Evolutionary conservation across 1,139 yeast genomes (phyloP), one percentile per base, ranked within the genome.

Genomic region (Protomyces inouyei): DNA sequence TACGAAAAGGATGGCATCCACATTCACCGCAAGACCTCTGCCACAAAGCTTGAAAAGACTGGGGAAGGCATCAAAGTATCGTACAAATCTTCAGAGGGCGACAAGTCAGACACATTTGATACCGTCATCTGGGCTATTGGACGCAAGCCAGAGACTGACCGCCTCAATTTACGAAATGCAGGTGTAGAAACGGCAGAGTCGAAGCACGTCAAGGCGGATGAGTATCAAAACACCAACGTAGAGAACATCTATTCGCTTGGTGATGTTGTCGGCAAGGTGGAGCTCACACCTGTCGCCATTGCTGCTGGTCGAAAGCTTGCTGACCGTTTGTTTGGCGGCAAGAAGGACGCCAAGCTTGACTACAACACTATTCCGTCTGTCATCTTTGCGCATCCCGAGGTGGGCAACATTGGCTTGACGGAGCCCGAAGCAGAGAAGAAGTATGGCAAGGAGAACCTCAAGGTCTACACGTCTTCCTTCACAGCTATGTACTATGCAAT

Each of bases 201-300:
- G 64, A 82, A 77, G 16, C 86, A 87, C 75, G 80, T 93, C 61
- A 76, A 82, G 60, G 95, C 84, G 52, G 96, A 95, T 74, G 97
- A 90, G 76, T 92, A 79, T 77, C 98, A 95, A 80, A 84, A 84
- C 73, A 87, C 97, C 10, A 79, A 84, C 64, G 83, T 87, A 68
- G 80, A 85, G 64, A 83, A 85, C 76, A 82, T 93, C 68, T 90
- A 82, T 74, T 86, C 98, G 1, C 80, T 93, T 63, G 99, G 99
- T 73, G 99, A 93, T 75, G 95, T 91, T 67, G 86, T 87, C 52
- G 96, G 97, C 68, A 72, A 73, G 45, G 87, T 88, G 61, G 98
- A 93, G 78, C 83, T 93, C 73, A 93, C 99, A 6, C 99, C 99
- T 5, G 98, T 91, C 56, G 98, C 98, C 57, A 93, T 93, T 79